Conservation (phyloP, 2,329 filamentous ascomycete genomes). For the Lachnum nothofagi region DNA sequence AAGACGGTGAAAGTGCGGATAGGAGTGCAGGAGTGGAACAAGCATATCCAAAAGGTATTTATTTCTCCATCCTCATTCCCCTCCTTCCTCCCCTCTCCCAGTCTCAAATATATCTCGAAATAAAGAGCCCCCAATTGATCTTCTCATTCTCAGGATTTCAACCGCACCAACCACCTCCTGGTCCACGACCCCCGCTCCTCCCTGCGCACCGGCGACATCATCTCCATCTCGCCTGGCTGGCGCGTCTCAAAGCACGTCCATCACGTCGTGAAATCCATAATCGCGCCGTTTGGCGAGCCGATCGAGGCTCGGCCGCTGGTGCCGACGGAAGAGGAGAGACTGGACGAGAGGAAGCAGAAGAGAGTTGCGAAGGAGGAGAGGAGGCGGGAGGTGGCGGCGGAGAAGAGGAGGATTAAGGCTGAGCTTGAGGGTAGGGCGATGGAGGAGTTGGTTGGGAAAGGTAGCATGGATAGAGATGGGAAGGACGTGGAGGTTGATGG, state of each 20-base stretch:
- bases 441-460: too few relatives aligned
- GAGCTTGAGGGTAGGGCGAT: too few relatives aligned
- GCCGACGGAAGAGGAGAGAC: slow-evolving; percentile 58
- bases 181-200: slow-evolving; percentile 76
- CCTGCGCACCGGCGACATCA: slow-evolving; percentile 67
- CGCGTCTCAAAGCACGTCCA: slow-evolving; percentile 61
- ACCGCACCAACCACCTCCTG: slow-evolving; percentile 57
- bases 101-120: neutral
- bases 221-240: slow-evolving; percentile 64
- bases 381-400: slow-evolving; percentile 33
- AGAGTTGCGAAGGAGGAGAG: slow-evolving; percentile 54
- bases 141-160: slow-evolving; percentile 52
- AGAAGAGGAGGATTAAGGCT: slow-evolving; percentile 9
- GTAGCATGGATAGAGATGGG: too few relatives aligned
- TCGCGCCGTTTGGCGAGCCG: slow-evolving; percentile 63
- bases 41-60: slow-evolving; percentile 63
- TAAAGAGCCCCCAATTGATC: neutral
- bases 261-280: slow-evolving; percentile 69
- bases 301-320: slow-evolving; percentile 62
- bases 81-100: neutral
- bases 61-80: neutral
- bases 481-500: too few relatives aligned
- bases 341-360: slow-evolving; percentile 49
- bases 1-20: slow-evolving; percentile 76
- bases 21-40: slow-evolving; percentile 67